Evolutionary conservation across 306 rosid genomes (phyloP), one percentile per base, ranked within the genome.

Genomic region (Pueraria montana): DNA sequence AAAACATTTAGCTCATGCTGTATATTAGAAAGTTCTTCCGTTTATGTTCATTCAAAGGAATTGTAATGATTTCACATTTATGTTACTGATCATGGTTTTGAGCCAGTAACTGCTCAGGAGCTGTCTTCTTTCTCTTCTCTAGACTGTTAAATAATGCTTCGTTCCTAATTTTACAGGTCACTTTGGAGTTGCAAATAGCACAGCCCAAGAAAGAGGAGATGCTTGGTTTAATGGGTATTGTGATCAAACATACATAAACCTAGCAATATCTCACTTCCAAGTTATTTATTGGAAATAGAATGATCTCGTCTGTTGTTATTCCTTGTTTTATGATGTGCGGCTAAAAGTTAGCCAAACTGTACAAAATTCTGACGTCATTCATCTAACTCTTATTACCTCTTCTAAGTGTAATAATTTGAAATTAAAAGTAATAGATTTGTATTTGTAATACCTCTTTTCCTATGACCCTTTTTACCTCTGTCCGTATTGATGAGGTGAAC

Each of bases 101-200:
- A 55, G 63, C 59, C 42, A 18, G 43, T 50, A 26, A 32, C 7
- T 8, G 62, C 62, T 55, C 10, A 12, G 4, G 8, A 68, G 65
- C 32, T 59, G 61, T 68, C 24, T 81, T 38, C 70, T 21, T 74
- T 72, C 46, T 80, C 42, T 56, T 55, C 45, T 34, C 17, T 73
- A 12, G 61, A 80, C 27, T 20, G 53, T 71, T 26, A 11, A 10
- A 69, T 62, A 52, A 55, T 62, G 70, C 50, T 7, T 58, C 53
- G 34, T 43, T 79, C 63, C 11, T 26, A 10, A 4, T 80, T 13
- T 73, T 85, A 76, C 80, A 93, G 97, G 91, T 91, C 79, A 93
- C 96, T 23, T 85, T 91, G 89, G 98, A 93, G 91, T 83, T 91
- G 42, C 79, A 86, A 84, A 82, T 91, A 63, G 86, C 96, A 40